Evolutionary conservation across 1,284 basidiomycete species (phyloP).

Genomic region (Moesziomyces aphidis): DNA sequence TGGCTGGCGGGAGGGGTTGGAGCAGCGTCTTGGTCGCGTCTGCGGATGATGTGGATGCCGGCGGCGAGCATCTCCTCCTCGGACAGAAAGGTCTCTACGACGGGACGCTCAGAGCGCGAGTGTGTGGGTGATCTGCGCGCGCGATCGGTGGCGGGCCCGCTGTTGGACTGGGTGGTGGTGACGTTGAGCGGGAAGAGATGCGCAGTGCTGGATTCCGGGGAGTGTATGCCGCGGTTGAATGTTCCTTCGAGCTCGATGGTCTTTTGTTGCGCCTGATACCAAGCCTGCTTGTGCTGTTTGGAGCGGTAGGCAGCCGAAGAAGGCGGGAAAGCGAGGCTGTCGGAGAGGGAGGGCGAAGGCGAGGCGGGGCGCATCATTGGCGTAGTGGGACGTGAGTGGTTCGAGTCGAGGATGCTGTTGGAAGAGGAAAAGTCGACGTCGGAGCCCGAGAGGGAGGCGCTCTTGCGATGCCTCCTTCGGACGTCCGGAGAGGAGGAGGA

Average conservation of each 20-base stretch:
- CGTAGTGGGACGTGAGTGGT: constrained; percentile 13
- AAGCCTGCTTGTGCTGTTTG: constrained; percentile 46
- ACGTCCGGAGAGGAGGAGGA: constrained; percentile 2
- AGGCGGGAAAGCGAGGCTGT: constrained; percentile 5
- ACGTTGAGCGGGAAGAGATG: constrained; percentile 41
- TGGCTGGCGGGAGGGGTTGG: constrained; percentile 7
- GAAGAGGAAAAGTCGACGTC: constrained; percentile 25
- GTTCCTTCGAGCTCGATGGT: constrained; percentile 40
- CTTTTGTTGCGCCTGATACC: constrained; percentile 52
- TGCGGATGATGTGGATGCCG: constrained; percentile 45
- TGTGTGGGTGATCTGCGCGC: constrained; percentile 4
- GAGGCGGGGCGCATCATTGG: constrained; percentile 23
- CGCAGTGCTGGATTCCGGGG: constrained; percentile 9
- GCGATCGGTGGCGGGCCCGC: neutral
- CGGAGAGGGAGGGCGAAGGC: constrained; percentile 34
- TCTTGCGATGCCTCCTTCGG: constrained; percentile 25
- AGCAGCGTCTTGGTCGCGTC: constrained; percentile 13
- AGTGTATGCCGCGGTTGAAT: constrained; percentile 9
- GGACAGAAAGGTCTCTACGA: constrained; percentile 31
- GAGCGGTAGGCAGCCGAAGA: constrained; percentile 8
- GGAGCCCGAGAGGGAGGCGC: constrained; percentile 35
- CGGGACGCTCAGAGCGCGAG: constrained; percentile 12
- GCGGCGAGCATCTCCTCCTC: constrained; percentile 48
- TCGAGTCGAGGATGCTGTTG: constrained; percentile 5
- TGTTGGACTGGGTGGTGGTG: neutral